Evolutionary conservation across 257 asterid species (phyloP).

Genomic region (Salvia miltiorrhiza): DNA sequence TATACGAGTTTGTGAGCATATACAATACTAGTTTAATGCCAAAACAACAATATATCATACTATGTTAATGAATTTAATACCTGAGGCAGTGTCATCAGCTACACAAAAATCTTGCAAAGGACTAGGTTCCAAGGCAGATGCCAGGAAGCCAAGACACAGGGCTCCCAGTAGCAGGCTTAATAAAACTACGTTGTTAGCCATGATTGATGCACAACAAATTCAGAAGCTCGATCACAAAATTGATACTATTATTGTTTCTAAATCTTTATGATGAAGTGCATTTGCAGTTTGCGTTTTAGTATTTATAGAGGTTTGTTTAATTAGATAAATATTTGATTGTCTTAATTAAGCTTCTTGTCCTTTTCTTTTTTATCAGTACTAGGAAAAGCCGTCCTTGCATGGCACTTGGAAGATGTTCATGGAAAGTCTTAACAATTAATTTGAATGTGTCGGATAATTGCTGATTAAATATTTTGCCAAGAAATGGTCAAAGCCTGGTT

Average conservation of each 20-base stretch:
- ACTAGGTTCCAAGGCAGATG: constrained; percentile 35
- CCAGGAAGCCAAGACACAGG: constrained; percentile 17
- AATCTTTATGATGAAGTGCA: constrained; percentile 15
- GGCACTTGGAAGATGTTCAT: too few species aligned
- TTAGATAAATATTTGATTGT: not conserved
- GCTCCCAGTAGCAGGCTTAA: constrained; percentile 9
- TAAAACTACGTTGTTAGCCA: constrained; percentile 2
- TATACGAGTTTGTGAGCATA: not conserved
- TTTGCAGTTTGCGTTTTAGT: not conserved
- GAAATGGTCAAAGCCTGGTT: constrained; percentile 11
- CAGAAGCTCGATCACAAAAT: not conserved
- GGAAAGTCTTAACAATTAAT: not conserved
- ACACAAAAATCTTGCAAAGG: constrained; percentile 45
- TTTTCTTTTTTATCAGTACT: not conserved
- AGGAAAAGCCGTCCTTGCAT: constrained; percentile 9
- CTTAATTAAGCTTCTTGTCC: not conserved
- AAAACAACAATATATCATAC: not conserved
- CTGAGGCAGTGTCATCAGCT: constrained; percentile 30
- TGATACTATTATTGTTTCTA: not conserved
- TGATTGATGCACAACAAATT: not conserved
- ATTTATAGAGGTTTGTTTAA: constrained; percentile 16
- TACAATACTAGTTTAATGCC: not conserved
- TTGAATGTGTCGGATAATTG: not conserved
- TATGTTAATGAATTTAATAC: not conserved
- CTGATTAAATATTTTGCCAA: constrained; percentile 1